Percentiles rank a stretch among this genome's conserved stretches.
Conservation (phyloP, 768 basidiomycete genomes). For the Rhizopogon vinicolor region DNA sequence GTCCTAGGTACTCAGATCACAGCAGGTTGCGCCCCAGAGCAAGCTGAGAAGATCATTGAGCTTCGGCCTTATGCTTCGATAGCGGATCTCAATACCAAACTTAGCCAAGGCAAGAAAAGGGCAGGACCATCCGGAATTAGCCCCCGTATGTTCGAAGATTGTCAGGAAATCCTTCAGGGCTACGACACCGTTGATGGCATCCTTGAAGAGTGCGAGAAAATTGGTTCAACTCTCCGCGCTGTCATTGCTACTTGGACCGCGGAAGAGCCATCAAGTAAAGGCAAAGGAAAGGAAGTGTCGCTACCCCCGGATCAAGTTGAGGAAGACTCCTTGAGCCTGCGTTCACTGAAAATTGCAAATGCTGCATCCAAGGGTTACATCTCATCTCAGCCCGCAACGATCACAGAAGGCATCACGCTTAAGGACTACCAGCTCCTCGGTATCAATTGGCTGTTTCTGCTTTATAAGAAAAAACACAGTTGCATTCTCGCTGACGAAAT, state of each 20-base stretch:
- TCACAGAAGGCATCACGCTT: constrained; percentile 65
- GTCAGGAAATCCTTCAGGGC: constrained; percentile 75
- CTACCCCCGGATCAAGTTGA: constrained; percentile 35
- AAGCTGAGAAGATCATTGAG: constrained; percentile 73
- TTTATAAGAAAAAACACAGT: constrained; percentile 76
- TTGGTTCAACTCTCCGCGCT: constrained; percentile 67
- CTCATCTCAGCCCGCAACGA: constrained; percentile 62
- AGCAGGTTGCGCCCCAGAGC: constrained; percentile 73
- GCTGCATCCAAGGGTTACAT: constrained; percentile 61
- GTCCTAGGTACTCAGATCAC: constrained; percentile 4
- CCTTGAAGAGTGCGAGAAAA: constrained; percentile 82
- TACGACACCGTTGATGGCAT: constrained; percentile 88
- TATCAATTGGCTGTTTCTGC: constrained; percentile 93
- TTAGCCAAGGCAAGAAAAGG: constrained; percentile 87
- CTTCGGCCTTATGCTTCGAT: constrained; percentile 78
- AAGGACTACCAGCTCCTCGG: constrained; percentile 98
- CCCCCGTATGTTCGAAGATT: constrained; percentile 87
- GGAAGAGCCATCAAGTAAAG: constrained; percentile 24
- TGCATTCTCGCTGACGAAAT: constrained; percentile 99
- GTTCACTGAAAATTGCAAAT: constrained; percentile 38
- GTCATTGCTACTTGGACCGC: constrained; percentile 78
- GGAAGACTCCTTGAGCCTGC: constrained; percentile 61
- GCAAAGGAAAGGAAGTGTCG: constrained; percentile 33
- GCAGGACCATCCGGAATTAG: constrained; percentile 80
- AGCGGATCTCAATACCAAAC: constrained; percentile 69